These are phyloP conservation scores for Trichoderma parareesei DNA, from an alignment of 495 filamentous ascomycete species.

Conservation along the genomic window DNA sequence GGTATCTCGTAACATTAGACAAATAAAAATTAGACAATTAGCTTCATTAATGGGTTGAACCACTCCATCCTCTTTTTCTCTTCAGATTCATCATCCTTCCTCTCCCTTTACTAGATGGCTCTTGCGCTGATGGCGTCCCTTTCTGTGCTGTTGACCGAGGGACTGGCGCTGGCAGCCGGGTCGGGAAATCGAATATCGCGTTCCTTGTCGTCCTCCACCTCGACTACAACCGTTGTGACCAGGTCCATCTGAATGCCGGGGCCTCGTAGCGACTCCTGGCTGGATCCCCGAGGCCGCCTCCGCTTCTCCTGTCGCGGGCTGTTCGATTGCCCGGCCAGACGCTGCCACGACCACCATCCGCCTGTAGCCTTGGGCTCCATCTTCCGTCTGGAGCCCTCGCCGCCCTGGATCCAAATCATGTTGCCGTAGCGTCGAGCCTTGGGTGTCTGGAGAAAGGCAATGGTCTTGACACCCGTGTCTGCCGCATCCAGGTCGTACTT, in stretches of 20 bases:
- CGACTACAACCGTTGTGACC: constrained; percentile 33
- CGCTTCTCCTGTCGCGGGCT: constrained; percentile 15
- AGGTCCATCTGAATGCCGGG: constrained; percentile 36
- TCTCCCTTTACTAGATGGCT: not conserved
- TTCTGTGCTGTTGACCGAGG: constrained; percentile 12
- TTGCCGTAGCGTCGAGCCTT: constrained; percentile 32
- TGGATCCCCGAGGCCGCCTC: constrained; percentile 16
- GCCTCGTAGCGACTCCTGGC: constrained; percentile 26
- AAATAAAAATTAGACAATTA: not conserved
- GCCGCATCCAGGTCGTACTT: constrained; percentile 27
- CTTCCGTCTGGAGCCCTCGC: constrained; percentile 16
- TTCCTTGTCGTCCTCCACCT: constrained; percentile 19
- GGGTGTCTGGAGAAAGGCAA: constrained; percentile 40
- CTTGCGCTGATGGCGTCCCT: constrained; percentile 1
- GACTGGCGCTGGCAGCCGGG: constrained; percentile 2
- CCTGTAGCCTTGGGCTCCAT: constrained; percentile 16
- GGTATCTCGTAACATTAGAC: not conserved
- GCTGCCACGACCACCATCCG: constrained; percentile 15
- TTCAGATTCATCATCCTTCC: too few species aligned
- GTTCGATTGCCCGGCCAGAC: constrained; percentile 4
- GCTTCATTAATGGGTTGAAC: too few species aligned
- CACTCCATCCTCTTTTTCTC: too few species aligned
- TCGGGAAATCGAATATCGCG: constrained; percentile 6
- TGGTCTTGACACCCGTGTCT: constrained; percentile 38
- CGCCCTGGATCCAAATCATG: constrained; percentile 37